Conservation (phyloP, 805 yeast species). For the Cyberlindnera nakhonratchasimensis region DNA sequence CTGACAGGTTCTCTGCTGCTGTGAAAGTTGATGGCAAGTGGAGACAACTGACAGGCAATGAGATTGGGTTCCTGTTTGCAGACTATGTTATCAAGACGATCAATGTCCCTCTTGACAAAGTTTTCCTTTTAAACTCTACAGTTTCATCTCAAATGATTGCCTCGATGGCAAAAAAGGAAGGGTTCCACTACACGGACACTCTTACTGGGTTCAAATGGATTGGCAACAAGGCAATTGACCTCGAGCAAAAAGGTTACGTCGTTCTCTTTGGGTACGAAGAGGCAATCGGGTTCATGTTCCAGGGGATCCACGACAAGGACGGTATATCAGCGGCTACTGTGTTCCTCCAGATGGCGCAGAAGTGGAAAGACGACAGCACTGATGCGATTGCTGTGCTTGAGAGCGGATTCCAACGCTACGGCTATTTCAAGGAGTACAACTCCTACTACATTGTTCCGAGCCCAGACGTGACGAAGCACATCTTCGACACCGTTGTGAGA, state of each 20-base stretch:
- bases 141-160: constrained; percentile 84
- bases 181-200: constrained; percentile 71
- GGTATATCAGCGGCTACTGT: constrained; percentile 80
- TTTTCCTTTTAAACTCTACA: constrained; percentile 77
- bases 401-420: constrained; percentile 60
- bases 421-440: constrained; percentile 80
- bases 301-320: constrained; percentile 84
- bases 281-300: constrained; percentile 93
- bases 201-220: constrained; percentile 98
- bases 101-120: constrained; percentile 29
- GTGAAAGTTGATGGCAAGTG: constrained; percentile 49
- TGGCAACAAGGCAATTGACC: constrained; percentile 79
- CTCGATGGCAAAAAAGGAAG: constrained; percentile 59
- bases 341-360: constrained; percentile 65
- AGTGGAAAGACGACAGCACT: constrained; percentile 41
- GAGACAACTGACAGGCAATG: constrained; percentile 88
- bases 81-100: constrained; percentile 41
- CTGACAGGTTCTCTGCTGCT: constrained; percentile 88
- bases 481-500: constrained; percentile 54
- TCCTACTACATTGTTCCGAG: constrained; percentile 75
- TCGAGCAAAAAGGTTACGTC: constrained; percentile 55
- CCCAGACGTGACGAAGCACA: constrained; percentile 44
- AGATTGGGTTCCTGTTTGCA: constrained; percentile 84
- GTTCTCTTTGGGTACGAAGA: constrained; percentile 95
- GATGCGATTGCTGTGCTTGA: constrained; percentile 51